Conservation (phyloP, 441 rosid species). For the Caryocar brasiliense region DNA sequence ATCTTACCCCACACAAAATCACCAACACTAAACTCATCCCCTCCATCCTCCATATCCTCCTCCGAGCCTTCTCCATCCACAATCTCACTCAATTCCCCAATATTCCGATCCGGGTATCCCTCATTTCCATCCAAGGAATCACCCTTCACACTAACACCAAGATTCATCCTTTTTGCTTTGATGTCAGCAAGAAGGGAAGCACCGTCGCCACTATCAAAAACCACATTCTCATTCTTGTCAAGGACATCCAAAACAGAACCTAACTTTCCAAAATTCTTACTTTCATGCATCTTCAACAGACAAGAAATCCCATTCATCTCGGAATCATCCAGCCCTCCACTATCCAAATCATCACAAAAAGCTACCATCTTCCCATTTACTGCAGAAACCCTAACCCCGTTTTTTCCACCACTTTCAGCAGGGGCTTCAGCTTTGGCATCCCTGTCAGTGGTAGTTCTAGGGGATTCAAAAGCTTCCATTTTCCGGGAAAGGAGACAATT, state of each 20-base stretch:
- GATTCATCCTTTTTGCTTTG: too few relatives aligned
- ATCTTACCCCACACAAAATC: constrained; percentile 82
- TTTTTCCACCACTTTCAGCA: constrained; percentile 18
- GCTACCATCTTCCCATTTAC: neutral
- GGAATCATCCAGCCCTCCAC: constrained; percentile 32
- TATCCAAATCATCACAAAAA: neutral
- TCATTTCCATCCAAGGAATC: constrained; percentile 5
- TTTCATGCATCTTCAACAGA: constrained; percentile 35
- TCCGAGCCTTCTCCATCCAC: constrained; percentile 12
- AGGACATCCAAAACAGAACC: constrained; percentile 23
- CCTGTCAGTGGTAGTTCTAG: constrained; percentile 7
- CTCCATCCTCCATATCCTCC: constrained; percentile 23
- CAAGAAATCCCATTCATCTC: constrained; percentile 56
- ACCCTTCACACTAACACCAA: too few relatives aligned
- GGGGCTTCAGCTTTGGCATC: constrained; percentile 15
- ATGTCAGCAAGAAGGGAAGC: constrained; percentile 14
- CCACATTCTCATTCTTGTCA: constrained; percentile 16
- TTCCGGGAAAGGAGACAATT: too few relatives aligned
- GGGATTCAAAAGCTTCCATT: constrained; percentile 15
- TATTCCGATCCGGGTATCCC: constrained; percentile 1
- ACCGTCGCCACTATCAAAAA: constrained; percentile 7
- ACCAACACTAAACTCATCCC: constrained; percentile 44
- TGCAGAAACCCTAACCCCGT: constrained; percentile 18
- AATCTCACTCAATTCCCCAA: neutral
- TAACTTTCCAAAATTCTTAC: constrained; percentile 16